Evolutionary conservation across 495 filamentous ascomycete genomes (phyloP), one percentile per base, ranked within the genome.

Genomic region (Cudoniella acicularis): DNA sequence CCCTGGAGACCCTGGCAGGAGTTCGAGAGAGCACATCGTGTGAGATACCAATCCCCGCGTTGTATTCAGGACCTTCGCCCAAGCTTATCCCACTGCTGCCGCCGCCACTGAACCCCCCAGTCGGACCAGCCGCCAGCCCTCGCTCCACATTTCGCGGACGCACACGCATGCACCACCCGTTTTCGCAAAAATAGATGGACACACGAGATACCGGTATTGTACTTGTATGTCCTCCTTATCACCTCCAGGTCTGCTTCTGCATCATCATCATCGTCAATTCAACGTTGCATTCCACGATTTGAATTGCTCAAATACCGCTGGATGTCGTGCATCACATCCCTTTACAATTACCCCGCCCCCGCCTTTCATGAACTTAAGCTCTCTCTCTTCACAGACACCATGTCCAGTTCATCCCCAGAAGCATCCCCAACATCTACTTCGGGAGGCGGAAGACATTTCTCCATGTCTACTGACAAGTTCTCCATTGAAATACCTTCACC

Each of bases 341-440:
- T 49, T 49, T 30, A 22, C n/a, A 53, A 53, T 62, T 54, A 48
- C 49, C 54, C 43, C 24, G 41, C 11, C 13, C 42, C 26, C 40
- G 50, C 52, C 48, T 47, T 56, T 52, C 52, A 65, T 65, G 63
- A 59, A 22, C 49, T 13, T 42, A 23, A 48, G 17, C 36, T 30
- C 49, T 20, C 24, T 6, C 46, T 26, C 18, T 43, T 54, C 45
- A 2, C 52, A 52, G 56, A 49, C 47, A 51, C 23, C 21, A 67
- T 67, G 65, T 67, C 65, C 9, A 67, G 49, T 45, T 57, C 61
- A 0, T 67, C 64, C 1, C 52, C 61, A 22, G 65, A 67, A 20
- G 47, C 36, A 3, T 67, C 65, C 16, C 65, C 65, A 25, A 58
- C 56, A 21, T 64, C 65, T 27, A 52, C 46, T 0, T 11, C 57